Percentiles rank a stretch among this genome's conserved stretches.
These are phyloP conservation scores for Hypoxylon cercidicola DNA, from an alignment of 495 filamentous ascomycete species.

Conservation along the genomic window DNA sequence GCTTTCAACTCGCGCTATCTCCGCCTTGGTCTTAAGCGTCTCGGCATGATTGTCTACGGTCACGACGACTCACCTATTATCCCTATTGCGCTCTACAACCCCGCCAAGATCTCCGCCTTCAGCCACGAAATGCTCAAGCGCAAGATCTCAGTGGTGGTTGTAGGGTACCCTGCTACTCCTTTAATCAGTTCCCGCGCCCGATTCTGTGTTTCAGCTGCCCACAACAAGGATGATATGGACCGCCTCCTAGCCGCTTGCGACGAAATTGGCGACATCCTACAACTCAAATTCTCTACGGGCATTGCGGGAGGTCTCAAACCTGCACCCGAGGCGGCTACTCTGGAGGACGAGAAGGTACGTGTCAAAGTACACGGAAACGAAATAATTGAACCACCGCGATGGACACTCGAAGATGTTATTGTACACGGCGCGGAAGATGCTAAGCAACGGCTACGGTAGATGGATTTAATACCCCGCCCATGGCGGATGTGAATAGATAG, in stretches of 20 bases:
- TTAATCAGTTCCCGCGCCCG: slow-evolving; percentile 92
- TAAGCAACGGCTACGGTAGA: slow-evolving; percentile 72
- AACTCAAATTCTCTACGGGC: slow-evolving; percentile 95
- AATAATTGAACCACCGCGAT: slow-evolving; percentile 74
- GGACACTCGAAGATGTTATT: slow-evolving; percentile 83
- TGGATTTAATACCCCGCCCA: slow-evolving; percentile 10
- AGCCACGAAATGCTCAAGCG: slow-evolving; percentile 97
- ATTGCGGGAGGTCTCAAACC: slow-evolving; percentile 87
- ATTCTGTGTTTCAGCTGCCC: slow-evolving; percentile 94
- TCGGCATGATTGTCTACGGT: slow-evolving; percentile 95
- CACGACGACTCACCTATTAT: slow-evolving; percentile 99
- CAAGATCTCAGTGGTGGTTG: slow-evolving; percentile 98
- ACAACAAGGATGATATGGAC: slow-evolving; percentile 98
- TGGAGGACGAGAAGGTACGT: slow-evolving; percentile 77
- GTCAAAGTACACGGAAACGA: slow-evolving; percentile 65
- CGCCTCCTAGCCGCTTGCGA: slow-evolving; percentile 90
- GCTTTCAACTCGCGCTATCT: slow-evolving; percentile 99
- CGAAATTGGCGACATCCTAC: slow-evolving; percentile 88
- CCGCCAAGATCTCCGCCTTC: slow-evolving; percentile 97
- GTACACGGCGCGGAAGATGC: slow-evolving; percentile 81
- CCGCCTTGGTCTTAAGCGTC: slow-evolving; percentile 92
- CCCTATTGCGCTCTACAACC: slow-evolving; percentile 92
- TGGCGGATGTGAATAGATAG: slow-evolving; percentile 31
- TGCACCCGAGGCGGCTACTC: slow-evolving; percentile 71
- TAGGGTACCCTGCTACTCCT: slow-evolving; percentile 97